phyloP scores from a whole-genome alignment of 306 rosid species.

The Urtica urens region DNA sequence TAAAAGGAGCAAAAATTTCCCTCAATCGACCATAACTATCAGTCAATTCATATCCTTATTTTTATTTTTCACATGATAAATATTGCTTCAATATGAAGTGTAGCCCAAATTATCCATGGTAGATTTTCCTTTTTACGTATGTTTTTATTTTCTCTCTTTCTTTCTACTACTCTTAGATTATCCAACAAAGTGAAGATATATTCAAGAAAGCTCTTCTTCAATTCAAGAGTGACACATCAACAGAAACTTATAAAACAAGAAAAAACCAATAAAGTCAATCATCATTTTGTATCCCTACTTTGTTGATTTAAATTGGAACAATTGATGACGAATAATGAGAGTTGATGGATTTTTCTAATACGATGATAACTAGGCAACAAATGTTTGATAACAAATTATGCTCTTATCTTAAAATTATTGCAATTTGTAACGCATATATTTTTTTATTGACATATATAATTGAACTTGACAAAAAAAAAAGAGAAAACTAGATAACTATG shows the following conservation, averaged over 20 bases:
- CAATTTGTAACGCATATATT: no score
- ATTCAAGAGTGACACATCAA: slow-evolving; percentile 1
- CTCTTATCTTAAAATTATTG: no score
- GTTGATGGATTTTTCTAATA: background rate
- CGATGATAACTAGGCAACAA: no score
- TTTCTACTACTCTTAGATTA: background rate
- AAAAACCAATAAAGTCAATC: background rate
- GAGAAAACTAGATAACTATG: background rate
- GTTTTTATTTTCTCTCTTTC: background rate
- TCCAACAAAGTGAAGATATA: background rate
- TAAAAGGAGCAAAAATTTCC: no score
- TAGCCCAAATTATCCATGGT: background rate
- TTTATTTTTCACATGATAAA: background rate
- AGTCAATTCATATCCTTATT: no score
- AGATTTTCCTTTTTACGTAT: no score
- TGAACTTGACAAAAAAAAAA: background rate
- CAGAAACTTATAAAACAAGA: slow-evolving; percentile 5
- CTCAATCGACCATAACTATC: no score
- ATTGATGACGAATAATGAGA: background rate
- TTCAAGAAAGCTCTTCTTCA: background rate
- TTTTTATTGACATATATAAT: no score
- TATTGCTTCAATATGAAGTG: background rate
- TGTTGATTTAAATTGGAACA: background rate
- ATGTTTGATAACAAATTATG: no score
- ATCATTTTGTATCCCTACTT: background rate